Base-by-base conservation (phyloP, 371 early-diverging fungal species). In the Syncephalis fuscata region DNA sequence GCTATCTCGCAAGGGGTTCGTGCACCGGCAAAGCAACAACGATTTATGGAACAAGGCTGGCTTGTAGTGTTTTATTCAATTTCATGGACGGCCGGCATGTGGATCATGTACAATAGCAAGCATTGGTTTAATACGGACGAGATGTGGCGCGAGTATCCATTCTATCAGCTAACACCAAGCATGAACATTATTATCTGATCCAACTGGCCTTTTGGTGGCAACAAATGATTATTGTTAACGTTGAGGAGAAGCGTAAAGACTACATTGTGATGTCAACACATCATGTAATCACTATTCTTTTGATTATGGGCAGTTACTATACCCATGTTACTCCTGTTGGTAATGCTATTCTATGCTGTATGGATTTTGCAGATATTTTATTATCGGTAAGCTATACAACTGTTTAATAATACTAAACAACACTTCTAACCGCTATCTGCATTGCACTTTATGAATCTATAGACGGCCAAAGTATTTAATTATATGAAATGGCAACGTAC, bases 301-400 rank as follows among this genome's bases (percentile, higher is more conserved):
- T 90, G 37, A 62, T 90, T 10, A 61, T 70, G 1, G 58, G 66
- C 19, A 80, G 83, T 2, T 88, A 88, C 60, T 62, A 58, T 45
- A 67, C 70, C 58, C 80, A 85, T 50, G 76, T 77, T 38, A 81
- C 82, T 10, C 70, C 81, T 16, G 72, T 87, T 49, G 91, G 91
- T 22, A 78, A 85, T 52, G 81, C 75, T 7, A 74, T 88, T 21
- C 69, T 87, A 44, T 76, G 79, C 36, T 65, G 72, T 43, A 81
- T 87, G 82, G 91, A 90, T 58, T 63, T 85, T 47, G 68, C 82
- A 17, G 91, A 90, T 53, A 74, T 90, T 46, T 68, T 84, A 21
- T 67, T 90, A 24, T 64, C 83, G n/a, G 66, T 67, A 58, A 67
- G 72, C 49, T 19, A 17, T 19, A 1, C n/a, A 5, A 14, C 14